These are phyloP conservation scores for Meyerozyma elateridarum DNA, from an alignment of 1,139 yeast species.

Conservation along the genomic window DNA sequence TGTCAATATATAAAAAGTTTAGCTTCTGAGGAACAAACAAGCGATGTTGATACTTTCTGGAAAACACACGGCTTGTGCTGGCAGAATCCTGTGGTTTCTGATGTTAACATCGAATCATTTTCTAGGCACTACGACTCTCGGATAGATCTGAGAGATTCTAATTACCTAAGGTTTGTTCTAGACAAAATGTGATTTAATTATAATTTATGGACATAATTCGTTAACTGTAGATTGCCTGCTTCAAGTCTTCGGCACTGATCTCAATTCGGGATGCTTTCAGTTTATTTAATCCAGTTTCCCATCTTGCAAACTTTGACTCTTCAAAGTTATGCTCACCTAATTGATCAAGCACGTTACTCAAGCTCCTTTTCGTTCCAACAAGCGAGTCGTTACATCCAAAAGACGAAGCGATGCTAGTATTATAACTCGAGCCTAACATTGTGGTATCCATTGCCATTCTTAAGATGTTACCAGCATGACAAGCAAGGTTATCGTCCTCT, in stretches of 20 bases:
- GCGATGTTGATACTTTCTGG: constrained; percentile 2
- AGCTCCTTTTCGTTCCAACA: constrained; percentile 14
- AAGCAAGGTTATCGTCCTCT: constrained; percentile 36
- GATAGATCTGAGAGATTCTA: constrained; percentile 1
- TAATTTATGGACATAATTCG: not conserved
- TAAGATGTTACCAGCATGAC: constrained; percentile 46
- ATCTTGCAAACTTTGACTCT: too few relatives aligned
- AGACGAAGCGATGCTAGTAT: constrained; percentile 29
- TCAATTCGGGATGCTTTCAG: constrained; percentile 25
- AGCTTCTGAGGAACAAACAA: constrained; percentile 4
- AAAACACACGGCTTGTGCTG: not conserved
- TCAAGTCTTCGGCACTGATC: constrained; percentile 36
- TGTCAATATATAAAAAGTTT: constrained; percentile 6
- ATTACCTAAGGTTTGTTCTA: constrained; percentile 5
- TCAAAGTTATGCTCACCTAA: constrained; percentile 14
- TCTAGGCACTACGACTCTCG: constrained; percentile 1
- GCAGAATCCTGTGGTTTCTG: not conserved
- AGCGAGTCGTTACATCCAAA: constrained; percentile 33
- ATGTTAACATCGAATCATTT: not conserved
- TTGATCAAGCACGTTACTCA: constrained; percentile 16
- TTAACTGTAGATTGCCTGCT: constrained; percentile 22
- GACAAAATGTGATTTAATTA: not conserved
- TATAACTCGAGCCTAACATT: constrained; percentile 39
- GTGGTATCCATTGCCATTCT: constrained; percentile 49
- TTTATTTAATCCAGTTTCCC: constrained; percentile 15